A percentile compares a stretch with the other conserved stretches of the same genome.
These are phyloP conservation scores for Wickerhamomyces bisporus DNA, from an alignment of 805 yeast genomes.

Conservation along the genomic window DNA sequence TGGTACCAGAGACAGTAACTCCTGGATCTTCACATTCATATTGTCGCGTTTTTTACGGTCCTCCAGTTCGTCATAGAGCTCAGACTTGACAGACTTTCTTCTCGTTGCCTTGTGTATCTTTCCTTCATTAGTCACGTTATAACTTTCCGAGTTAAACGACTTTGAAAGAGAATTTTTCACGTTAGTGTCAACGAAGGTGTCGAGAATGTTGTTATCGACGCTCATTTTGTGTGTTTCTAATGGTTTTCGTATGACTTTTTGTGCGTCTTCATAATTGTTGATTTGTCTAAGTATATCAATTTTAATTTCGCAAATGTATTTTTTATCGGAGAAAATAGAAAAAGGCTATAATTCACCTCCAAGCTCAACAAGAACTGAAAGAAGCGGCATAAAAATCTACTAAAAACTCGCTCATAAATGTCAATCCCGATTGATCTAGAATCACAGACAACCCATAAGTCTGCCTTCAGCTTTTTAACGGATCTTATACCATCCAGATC, in stretches of 20 bases:
- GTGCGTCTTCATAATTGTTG: not conserved
- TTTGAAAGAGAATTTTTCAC: not conserved
- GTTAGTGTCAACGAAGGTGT: not conserved
- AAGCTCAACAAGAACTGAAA: too few relatives aligned
- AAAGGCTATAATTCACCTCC: too few relatives aligned
- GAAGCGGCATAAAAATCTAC: too few relatives aligned
- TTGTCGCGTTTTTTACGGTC: constrained; percentile 50
- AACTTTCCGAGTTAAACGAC: not conserved
- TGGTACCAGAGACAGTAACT: constrained; percentile 41
- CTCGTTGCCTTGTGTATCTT: constrained; percentile 1
- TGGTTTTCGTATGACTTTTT: not conserved
- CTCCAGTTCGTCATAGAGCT: constrained; percentile 26
- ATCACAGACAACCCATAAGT: too few relatives aligned
- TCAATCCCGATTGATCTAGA: too few relatives aligned
- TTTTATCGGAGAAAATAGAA: too few relatives aligned
- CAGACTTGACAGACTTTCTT: constrained; percentile 3
- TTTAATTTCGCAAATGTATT: too few relatives aligned
- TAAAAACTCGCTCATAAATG: too few relatives aligned
- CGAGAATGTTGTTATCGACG: not conserved
- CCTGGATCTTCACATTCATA: constrained; percentile 54
- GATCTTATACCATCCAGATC: not conserved
- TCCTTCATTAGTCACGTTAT: not conserved
- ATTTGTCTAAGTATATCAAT: not conserved
- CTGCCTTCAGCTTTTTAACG: too few relatives aligned
- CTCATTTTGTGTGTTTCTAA: not conserved